These are phyloP conservation scores for Penicillium turbatum DNA, from an alignment of 495 filamentous ascomycete genomes.

Conservation along the genomic window DNA sequence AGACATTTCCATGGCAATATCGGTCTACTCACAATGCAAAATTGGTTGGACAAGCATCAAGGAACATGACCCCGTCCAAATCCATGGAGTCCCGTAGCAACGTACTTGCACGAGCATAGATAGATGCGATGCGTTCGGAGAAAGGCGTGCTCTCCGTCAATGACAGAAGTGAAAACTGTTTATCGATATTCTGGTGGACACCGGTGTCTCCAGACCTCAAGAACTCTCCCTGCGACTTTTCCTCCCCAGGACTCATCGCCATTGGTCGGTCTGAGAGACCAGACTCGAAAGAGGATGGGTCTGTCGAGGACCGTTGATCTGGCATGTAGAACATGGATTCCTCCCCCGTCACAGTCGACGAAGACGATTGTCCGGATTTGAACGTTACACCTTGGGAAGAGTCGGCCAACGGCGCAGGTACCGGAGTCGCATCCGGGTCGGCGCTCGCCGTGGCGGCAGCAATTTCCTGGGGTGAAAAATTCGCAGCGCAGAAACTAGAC, in stretches of 20 bases:
- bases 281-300: constrained; percentile 10
- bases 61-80: constrained; percentile 40
- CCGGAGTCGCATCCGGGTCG: not conserved
- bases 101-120: constrained; percentile 36
- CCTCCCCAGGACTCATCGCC: constrained; percentile 7
- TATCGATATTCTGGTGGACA: not conserved
- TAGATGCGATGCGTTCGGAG: constrained; percentile 18
- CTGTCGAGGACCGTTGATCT: constrained; percentile 1
- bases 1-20: no score
- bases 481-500: not conserved
- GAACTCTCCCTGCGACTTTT: constrained; percentile 10
- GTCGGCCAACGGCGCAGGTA: not conserved
- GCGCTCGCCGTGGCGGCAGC: not conserved
- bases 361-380: not conserved
- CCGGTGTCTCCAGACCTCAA: not conserved
- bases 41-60: constrained; percentile 32
- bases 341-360: constrained; percentile 7
- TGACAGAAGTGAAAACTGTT: constrained; percentile 3
- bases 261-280: constrained; percentile 7
- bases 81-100: constrained; percentile 39
- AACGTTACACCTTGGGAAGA: not conserved
- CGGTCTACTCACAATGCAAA: not conserved
- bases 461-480: not conserved
- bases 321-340: constrained; percentile 3
- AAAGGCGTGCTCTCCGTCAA: constrained; percentile 7